A percentile compares a stretch with the other conserved stretches of the same genome.
Conservation (phyloP, 352 stramenopile species). For the Albugo laibachii region DNA sequence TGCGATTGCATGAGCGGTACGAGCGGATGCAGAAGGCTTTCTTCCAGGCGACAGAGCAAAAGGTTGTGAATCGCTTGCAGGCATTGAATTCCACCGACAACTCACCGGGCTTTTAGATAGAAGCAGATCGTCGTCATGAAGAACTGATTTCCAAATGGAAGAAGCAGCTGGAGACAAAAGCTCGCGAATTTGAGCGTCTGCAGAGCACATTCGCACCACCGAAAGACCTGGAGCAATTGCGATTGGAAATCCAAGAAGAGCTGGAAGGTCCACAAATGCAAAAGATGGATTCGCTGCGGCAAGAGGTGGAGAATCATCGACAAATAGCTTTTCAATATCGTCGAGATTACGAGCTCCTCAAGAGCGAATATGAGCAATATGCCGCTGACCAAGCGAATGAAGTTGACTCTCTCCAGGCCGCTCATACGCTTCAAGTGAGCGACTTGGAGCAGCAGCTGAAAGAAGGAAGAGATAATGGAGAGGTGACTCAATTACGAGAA, state of each 20-base stretch:
- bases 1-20: conserved; percentile 48
- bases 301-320: conserved; percentile 52
- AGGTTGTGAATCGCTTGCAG: conserved; percentile 13
- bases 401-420: conserved; percentile 48
- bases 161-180: conserved; percentile 64
- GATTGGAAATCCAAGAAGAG: conserved; percentile 68
- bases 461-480: conserved; percentile 17
- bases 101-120: conserved; percentile 18
- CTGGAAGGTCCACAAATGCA: conserved; percentile 56
- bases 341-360: conserved; percentile 56
- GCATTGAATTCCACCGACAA: background rate
- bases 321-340: conserved; percentile 42
- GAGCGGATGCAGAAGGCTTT: conserved; percentile 63
- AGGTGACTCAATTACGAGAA: conserved; percentile 4
- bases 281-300: conserved; percentile 30
- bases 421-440: conserved; percentile 31
- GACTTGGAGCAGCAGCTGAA: conserved; percentile 34
- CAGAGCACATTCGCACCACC: conserved; percentile 69
- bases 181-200: conserved; percentile 53
- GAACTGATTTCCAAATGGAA: conserved; percentile 72
- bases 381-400: conserved; percentile 33
- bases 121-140: conserved; percentile 65
- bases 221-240: conserved; percentile 59
- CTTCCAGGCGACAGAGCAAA: conserved; percentile 67
- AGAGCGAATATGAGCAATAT: conserved; percentile 75